Conservation (phyloP, 108 stramenopile species). For the Skeletonema marinoi region DNA sequence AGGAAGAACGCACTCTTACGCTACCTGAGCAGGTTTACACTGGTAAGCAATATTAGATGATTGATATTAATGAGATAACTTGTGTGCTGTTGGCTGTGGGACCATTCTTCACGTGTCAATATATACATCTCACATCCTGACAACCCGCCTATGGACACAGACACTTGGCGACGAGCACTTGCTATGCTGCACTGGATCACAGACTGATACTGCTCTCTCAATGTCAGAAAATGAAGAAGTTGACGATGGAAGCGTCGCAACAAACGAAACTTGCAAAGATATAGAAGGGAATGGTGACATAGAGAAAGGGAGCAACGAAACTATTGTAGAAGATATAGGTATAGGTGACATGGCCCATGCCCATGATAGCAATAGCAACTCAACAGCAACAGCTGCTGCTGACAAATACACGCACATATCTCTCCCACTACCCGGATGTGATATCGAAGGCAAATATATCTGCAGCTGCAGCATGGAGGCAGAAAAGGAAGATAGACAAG, state of each 20-base stretch:
- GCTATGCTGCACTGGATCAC: not conserved
- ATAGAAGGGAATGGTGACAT: not conserved
- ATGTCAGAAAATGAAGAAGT: not conserved
- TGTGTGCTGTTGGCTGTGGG: not conserved
- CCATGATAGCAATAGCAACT: too few relatives aligned
- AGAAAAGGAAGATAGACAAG: not conserved
- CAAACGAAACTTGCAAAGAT: not conserved
- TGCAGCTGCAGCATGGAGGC: not conserved
- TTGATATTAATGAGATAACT: not conserved
- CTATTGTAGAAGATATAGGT: not conserved
- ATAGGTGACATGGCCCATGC: not conserved
- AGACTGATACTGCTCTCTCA: not conserved
- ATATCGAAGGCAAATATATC: not conserved
- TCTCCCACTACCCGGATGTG: not conserved
- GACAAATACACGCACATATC: not conserved
- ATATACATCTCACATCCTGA: not conserved
- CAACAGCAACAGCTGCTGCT: not conserved
- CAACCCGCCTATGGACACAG: not conserved
- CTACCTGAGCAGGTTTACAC: slow-evolving; percentile 17
- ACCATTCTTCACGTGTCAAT: not conserved
- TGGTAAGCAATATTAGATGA: not conserved
- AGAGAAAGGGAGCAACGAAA: not conserved
- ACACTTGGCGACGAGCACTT: not conserved
- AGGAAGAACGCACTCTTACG: slow-evolving; percentile 10
- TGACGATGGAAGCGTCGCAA: not conserved